Conservation (phyloP, 2,329 filamentous ascomycete genomes). For the Falciphora oryzae region DNA sequence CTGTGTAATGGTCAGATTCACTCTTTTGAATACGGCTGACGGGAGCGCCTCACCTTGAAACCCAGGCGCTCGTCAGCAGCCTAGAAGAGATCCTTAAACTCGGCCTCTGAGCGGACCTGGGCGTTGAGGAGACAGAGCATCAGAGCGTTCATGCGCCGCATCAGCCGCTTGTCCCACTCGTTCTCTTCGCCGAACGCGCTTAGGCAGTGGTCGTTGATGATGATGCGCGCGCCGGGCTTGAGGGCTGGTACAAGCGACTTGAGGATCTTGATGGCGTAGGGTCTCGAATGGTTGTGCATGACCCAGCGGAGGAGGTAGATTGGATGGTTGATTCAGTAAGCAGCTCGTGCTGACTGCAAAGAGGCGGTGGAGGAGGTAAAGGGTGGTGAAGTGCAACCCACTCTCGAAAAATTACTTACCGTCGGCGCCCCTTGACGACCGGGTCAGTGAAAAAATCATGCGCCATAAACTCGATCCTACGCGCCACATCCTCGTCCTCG, state of each 20-base stretch:
- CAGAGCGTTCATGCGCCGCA: constrained; percentile 35
- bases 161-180: constrained; percentile 31
- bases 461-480: constrained; percentile 35
- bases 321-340: neutral
- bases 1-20: constrained; percentile 11
- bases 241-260: constrained; percentile 47
- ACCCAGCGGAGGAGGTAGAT: constrained; percentile 56
- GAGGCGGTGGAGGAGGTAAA: too few species aligned
- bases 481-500: constrained; percentile 31
- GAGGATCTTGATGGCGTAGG: constrained; percentile 42
- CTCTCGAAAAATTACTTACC: constrained; percentile 27
- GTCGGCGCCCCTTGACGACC: constrained; percentile 45
- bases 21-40: too few species aligned
- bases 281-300: constrained; percentile 55
- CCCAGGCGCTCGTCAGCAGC: constrained; percentile 31
- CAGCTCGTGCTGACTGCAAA: too few species aligned
- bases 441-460: constrained; percentile 57
- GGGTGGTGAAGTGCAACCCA: neutral
- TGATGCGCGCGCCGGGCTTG: constrained; percentile 45
- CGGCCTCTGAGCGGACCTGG: constrained; percentile 35
- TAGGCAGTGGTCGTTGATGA: constrained; percentile 35
- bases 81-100: constrained; percentile 37
- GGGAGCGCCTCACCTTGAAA: constrained; percentile 23
- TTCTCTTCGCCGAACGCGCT: constrained; percentile 26
- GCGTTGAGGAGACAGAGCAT: constrained; percentile 38